Base-by-base conservation (phyloP, 176 grass and related monocot species). In the Hordeum vulgare region DNA sequence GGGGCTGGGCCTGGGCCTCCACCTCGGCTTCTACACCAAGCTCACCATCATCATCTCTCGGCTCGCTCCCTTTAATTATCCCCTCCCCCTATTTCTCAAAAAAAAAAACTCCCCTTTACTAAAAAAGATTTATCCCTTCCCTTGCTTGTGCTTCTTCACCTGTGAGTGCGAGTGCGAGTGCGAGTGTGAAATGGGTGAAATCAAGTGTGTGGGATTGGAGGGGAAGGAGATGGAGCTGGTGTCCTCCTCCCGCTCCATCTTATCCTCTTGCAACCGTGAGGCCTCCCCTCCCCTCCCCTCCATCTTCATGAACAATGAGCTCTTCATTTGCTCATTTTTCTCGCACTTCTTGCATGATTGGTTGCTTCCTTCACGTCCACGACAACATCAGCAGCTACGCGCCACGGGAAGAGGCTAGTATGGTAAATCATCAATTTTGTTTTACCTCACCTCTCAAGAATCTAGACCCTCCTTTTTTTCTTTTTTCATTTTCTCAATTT, bases 211-310 rank as follows among this genome's bases (percentile, higher is more conserved):
- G 39, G 14, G 28, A 53, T 23, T 36, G 21, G 41, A 47, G 74
- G 67, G 66, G 65, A 49, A 69, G 65, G 58, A 69, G 53, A 87
- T 84, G 80, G 84, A 87, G 75, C 29, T 80, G 29, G 64, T 61
- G 73, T 70, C 65, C 31, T 60, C 84, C 28, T 83, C 84, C 51
- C 37, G 68, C 80, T 80, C 80, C 80, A 26, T 83, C 23, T 17
- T 86, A 21, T 79, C 78, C 24, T 70, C 67, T 20, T 68, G 84
- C 59, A 74, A 28, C 25, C 35, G 88, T 90, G 40, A 87, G 75
- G 13, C 75, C 24, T 81, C 78, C 41, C 58, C 70, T 49, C 37
- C 70, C 31, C 24, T 49, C 45, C 42, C 10, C 35, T 57, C 24
- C 65, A 2, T 2, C 54, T 59, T 18, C 66, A 2, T 3, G 0